Percentiles rank a stretch among this genome's conserved stretches.
Conservation (phyloP, 2,329 filamentous ascomycete genomes). For the Cryphonectria parasitica region DNA sequence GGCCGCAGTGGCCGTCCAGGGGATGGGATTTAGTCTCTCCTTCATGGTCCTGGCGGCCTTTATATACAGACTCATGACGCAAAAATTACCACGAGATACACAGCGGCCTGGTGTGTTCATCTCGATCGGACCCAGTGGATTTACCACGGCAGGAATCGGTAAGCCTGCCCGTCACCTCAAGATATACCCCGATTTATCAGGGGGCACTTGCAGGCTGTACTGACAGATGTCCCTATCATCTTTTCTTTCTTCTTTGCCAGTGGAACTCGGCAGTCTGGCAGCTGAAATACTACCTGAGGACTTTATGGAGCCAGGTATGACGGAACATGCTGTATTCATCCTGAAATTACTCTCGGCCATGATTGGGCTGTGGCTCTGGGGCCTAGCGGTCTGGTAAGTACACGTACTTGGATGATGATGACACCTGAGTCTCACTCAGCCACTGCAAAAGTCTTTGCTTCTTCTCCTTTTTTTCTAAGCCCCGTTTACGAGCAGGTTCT, state of each 20-base stretch:
- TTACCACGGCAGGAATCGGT: constrained; percentile 54
- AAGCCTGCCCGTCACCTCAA: constrained; percentile 16
- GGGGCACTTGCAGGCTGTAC: background rate
- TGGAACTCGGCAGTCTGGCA: constrained; percentile 50
- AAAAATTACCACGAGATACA: constrained; percentile 77
- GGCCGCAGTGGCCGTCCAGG: constrained; percentile 55
- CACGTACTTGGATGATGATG: background rate
- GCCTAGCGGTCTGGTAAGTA: constrained; percentile 68
- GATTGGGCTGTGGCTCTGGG: constrained; percentile 79
- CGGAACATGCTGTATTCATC: constrained; percentile 47
- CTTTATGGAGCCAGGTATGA: constrained; percentile 42
- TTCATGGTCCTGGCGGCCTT: constrained; percentile 86
- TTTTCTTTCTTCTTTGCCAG: constrained; percentile 31
- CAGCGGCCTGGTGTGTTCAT: constrained; percentile 86
- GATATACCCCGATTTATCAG: background rate
- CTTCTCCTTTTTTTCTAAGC: background rate
- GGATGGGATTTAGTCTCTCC: constrained; percentile 59
- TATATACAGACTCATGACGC: constrained; percentile 85
- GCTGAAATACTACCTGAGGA: constrained; percentile 47
- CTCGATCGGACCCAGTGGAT: constrained; percentile 74
- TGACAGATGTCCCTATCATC: constrained; percentile 1
- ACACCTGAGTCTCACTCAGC: background rate
- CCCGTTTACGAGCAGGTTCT: constrained; percentile 54
- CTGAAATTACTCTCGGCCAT: constrained; percentile 59
- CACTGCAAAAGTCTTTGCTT: background rate